Conservation (phyloP, 1,139 yeast genomes). For the Pichia sp. region DNA sequence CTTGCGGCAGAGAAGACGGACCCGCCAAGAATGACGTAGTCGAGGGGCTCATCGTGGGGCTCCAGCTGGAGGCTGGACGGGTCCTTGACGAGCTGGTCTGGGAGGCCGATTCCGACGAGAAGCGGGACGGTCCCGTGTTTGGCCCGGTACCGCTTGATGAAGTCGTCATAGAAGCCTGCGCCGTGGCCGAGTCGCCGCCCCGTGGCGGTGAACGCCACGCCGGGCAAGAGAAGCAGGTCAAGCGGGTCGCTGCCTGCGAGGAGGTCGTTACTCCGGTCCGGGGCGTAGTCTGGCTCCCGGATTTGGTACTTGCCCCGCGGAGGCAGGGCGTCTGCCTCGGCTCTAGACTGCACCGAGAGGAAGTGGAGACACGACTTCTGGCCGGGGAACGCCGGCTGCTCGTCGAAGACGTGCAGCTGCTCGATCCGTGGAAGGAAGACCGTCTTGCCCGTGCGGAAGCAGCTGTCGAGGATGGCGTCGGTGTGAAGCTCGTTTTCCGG, state of each 20-base stretch:
- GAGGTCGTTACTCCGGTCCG: slow-evolving; percentile 22
- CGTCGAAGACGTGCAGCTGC: slow-evolving; percentile 26
- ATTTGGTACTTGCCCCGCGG: slow-evolving; percentile 70
- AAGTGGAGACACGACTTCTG: slow-evolving; percentile 56
- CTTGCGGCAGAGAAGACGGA: slow-evolving; percentile 14
- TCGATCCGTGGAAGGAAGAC: slow-evolving; percentile 54
- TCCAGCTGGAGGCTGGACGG: slow-evolving; percentile 50
- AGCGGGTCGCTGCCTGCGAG: slow-evolving; percentile 38
- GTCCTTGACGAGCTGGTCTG: slow-evolving; percentile 56
- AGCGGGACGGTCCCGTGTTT: slow-evolving; percentile 36
- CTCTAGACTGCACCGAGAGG: slow-evolving; percentile 42
- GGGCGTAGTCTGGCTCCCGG: slow-evolving; percentile 53
- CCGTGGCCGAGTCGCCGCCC: slow-evolving; percentile 84
- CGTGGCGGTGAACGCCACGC: slow-evolving; percentile 63
- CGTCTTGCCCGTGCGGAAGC: slow-evolving; percentile 37
- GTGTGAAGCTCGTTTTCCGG: slow-evolving; percentile 11
- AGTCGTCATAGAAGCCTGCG: slow-evolving; percentile 87
- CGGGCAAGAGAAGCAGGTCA: slow-evolving; percentile 78
- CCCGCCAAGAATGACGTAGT: slow-evolving; percentile 50
- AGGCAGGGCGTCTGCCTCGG: slow-evolving; percentile 41
- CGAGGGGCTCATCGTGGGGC: slow-evolving; percentile 63
- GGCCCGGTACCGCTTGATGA: slow-evolving; percentile 48
- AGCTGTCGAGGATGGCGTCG: neutral
- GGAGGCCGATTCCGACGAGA: slow-evolving; percentile 65
- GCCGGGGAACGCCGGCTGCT: slow-evolving; percentile 25